Percentiles rank a stretch among this genome's conserved stretches.
These are phyloP conservation scores for Eimeria mitis DNA, from an alignment of 169 alveolate species.

Conservation along the genomic window DNA sequence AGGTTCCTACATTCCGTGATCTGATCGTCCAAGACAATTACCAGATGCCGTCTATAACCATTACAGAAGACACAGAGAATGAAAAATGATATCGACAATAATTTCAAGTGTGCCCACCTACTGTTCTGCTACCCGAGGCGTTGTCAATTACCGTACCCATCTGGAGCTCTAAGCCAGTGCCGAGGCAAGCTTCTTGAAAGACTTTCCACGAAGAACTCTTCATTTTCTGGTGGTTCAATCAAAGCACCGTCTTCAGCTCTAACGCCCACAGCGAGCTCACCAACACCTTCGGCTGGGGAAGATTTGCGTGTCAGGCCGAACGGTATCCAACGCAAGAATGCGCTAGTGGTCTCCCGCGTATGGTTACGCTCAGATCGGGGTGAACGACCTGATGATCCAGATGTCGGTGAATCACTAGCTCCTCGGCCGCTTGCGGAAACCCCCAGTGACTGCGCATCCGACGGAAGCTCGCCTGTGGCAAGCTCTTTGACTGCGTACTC, in stretches of 20 bases:
- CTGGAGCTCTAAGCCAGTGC: conserved; percentile 56
- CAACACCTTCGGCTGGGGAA: neutral
- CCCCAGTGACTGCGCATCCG: neutral
- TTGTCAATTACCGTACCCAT: conserved; percentile 9
- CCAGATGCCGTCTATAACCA: conserved; percentile 32
- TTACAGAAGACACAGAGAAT: neutral
- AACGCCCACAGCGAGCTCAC: neutral
- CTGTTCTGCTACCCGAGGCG: neutral
- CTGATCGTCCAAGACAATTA: conserved; percentile 37
- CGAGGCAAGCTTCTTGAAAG: conserved; percentile 31
- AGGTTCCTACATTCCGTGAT: conserved; percentile 33
- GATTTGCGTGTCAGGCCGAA: conserved; percentile 44
- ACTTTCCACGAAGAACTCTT: conserved; percentile 7
- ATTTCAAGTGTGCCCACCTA: neutral
- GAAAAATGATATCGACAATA: neutral
- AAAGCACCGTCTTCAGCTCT: neutral
- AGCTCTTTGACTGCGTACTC: conserved; percentile 54
- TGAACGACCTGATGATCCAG: neutral
- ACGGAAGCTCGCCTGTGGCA: neutral
- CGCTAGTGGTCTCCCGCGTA: conserved; percentile 9
- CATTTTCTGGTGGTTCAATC: conserved; percentile 20
- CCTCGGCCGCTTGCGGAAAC: neutral
- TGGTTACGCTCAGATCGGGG: neutral
- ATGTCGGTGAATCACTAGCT: neutral
- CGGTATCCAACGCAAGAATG: conserved; percentile 64